Base-by-base conservation (phyloP, 495 filamentous ascomycete species). In the Bacidia gigantensis region DNA sequence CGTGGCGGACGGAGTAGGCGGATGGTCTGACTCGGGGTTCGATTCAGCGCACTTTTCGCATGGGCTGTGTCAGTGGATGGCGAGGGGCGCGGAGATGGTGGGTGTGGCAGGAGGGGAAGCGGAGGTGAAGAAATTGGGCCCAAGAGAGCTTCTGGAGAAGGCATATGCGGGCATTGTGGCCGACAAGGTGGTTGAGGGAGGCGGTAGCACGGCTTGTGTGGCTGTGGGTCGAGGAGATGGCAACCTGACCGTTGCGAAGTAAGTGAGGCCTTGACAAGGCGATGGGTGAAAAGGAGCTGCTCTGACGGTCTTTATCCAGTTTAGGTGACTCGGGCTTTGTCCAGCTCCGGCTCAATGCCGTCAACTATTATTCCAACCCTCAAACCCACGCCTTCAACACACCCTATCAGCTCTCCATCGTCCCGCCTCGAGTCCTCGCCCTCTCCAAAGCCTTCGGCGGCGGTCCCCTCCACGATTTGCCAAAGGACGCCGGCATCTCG, bases 381-480 rank as follows among this genome's bases (percentile, higher is more conserved):
- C 92, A 98, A 65, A 97, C 87, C 0, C 93, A 98, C 64, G 87
- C 84, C 21, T 98, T 98, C 73, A 98, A 98, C 67, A 96, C 90
- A 0, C 92, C 92, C 2, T 97, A 83, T 66, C 92, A 98, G 67
- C 79, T 98, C 18, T 88, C 87, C 55, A 79, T 95, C 54, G 82
- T 95, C 35, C 90, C 92, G 3, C 76, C 82, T 9, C 78, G 76
- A 57, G 81, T 95, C 70, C 75, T 86, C 42, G 72, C 75, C 3
- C 84, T 89, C 58, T 80, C 84, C 14, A 77, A 76, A 20, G 72
- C 83, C 39, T 96, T 93, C 59, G 90, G 89, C 12, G 87, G 88
- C n/a, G 71, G 72, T 1, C 83, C 80, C 54, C 71, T 93, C 11
- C 77, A 79, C 60, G 92, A 98, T 65, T 74, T 80, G 56, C 92